Conservation (phyloP, 352 stramenopile species). For the Phytophthora ramorum region DNA sequence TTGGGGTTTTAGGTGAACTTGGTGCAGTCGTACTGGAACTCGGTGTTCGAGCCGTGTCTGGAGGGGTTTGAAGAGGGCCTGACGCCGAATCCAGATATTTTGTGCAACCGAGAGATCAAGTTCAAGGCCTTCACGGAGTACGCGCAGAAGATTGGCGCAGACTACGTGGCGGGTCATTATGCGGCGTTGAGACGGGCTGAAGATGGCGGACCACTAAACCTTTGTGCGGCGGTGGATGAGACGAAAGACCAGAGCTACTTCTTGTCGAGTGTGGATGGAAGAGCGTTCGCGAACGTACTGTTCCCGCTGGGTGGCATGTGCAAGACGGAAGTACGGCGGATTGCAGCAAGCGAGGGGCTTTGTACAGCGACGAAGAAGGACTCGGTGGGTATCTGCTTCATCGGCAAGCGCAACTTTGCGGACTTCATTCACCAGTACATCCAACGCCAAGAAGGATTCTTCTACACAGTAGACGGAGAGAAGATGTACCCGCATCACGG, state of each 20-base stretch:
- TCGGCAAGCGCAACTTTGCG: slow-evolving; percentile 94
- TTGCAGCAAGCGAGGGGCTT: slow-evolving; percentile 86
- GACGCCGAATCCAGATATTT: slow-evolving; percentile 95
- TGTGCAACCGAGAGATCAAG: slow-evolving; percentile 99
- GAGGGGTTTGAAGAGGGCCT: slow-evolving; percentile 85
- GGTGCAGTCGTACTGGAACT: slow-evolving; percentile 97
- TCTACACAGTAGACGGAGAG: slow-evolving; percentile 75
- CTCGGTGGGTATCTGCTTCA: slow-evolving; percentile 99
- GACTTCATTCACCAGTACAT: slow-evolving; percentile 96
- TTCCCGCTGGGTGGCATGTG: slow-evolving; percentile 95
- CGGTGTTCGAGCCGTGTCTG: slow-evolving; percentile 97
- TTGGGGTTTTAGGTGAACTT: slow-evolving; percentile 75
- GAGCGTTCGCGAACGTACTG: slow-evolving; percentile 84
- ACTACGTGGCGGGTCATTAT: slow-evolving; percentile 97
- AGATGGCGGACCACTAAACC: slow-evolving; percentile 42
- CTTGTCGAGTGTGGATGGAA: slow-evolving; percentile 87
- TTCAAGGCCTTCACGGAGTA: slow-evolving; percentile 97
- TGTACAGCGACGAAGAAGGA: slow-evolving; percentile 94
- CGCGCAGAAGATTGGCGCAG: slow-evolving; percentile 79
- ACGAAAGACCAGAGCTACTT: slow-evolving; percentile 99
- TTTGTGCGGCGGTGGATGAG: slow-evolving; percentile 87
- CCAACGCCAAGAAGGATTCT: slow-evolving; percentile 67
- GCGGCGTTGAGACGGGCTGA: slow-evolving; percentile 65
- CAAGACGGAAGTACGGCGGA: slow-evolving; percentile 93
- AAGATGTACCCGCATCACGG: slow-evolving; percentile 80